Evolutionary conservation across 2,329 filamentous ascomycete genomes (phyloP).

Genomic region (Colletotrichum lini): DNA sequence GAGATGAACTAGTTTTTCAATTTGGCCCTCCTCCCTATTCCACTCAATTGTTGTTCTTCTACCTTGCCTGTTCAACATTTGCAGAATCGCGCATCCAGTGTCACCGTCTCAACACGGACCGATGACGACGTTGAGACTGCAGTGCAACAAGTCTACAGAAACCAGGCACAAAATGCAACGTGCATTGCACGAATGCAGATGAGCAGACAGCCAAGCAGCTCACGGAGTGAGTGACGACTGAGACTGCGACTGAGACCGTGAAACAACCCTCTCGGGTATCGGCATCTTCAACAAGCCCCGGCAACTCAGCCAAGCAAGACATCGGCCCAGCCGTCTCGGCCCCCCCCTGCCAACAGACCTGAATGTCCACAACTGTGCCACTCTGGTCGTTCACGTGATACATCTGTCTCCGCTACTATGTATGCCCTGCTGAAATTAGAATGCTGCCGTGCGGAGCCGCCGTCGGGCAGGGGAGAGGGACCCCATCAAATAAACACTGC

Average conservation of each 20-base stretch:
- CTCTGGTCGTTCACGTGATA: not conserved
- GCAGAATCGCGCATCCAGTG: too few species aligned
- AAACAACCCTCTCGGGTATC: slow-evolving; percentile 28
- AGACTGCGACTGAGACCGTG: not conserved
- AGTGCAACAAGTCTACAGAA: not conserved
- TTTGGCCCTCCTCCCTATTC: not conserved
- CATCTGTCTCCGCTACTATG: not conserved
- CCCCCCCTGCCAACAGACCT: not conserved
- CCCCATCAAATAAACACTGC: slow-evolving; percentile 10
- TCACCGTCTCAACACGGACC: not conserved
- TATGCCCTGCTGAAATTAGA: not conserved
- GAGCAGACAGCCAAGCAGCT: too few species aligned
- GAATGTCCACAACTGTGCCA: not conserved
- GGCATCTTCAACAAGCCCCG: slow-evolving; percentile 26
- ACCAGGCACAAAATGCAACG: slow-evolving; percentile 11
- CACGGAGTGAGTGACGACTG: not conserved
- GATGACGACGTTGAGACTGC: not conserved
- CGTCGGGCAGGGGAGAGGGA: slow-evolving; percentile 1
- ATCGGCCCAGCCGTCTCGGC: not conserved
- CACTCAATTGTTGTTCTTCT: too few species aligned
- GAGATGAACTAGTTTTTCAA: not conserved
- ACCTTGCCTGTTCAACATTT: not conserved
- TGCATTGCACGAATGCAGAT: too few species aligned
- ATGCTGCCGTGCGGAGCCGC: not conserved
- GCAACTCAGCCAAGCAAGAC: not conserved